phyloP scores from a whole-genome alignment of 176 grass and related monocot genomes.

The Oryza brachyantha region DNA sequence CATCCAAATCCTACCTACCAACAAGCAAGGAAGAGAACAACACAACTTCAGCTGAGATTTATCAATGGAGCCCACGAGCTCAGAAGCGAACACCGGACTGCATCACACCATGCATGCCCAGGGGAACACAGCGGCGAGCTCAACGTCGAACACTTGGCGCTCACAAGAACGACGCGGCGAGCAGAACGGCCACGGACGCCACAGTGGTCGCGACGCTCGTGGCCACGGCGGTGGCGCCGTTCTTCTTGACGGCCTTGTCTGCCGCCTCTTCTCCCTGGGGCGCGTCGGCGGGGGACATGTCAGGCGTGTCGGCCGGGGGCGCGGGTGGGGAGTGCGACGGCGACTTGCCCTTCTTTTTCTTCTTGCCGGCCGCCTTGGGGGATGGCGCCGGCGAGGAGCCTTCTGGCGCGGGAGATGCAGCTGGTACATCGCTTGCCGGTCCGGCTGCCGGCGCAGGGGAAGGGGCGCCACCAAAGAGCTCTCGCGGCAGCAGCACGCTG shows the following conservation, averaged over 20 bases:
- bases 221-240: constrained; percentile 7
- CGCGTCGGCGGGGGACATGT: constrained; percentile 50
- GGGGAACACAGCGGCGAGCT: not conserved
- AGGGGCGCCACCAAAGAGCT: constrained; percentile 67
- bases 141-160: constrained; percentile 20
- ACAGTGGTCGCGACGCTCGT: constrained; percentile 2
- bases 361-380: constrained; percentile 31
- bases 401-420: constrained; percentile 32
- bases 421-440: constrained; percentile 6
- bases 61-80: constrained; percentile 34
- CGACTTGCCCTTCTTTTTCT: constrained; percentile 45
- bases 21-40: constrained; percentile 8
- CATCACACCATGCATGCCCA: constrained; percentile 23
- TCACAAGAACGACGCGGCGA: constrained; percentile 40
- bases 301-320: constrained; percentile 53
- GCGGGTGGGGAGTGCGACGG: constrained; percentile 62
- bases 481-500: constrained; percentile 56
- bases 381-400: constrained; percentile 32
- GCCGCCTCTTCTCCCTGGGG: constrained; percentile 37
- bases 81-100: constrained; percentile 27
- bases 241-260: constrained; percentile 38
- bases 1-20: constrained; percentile 12
- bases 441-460: constrained; percentile 47
- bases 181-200: constrained; percentile 12
- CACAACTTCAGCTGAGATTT: not conserved